Base-by-base conservation (phyloP, 768 basidiomycete genomes). In the Termitomyces bulborhizus region DNA sequence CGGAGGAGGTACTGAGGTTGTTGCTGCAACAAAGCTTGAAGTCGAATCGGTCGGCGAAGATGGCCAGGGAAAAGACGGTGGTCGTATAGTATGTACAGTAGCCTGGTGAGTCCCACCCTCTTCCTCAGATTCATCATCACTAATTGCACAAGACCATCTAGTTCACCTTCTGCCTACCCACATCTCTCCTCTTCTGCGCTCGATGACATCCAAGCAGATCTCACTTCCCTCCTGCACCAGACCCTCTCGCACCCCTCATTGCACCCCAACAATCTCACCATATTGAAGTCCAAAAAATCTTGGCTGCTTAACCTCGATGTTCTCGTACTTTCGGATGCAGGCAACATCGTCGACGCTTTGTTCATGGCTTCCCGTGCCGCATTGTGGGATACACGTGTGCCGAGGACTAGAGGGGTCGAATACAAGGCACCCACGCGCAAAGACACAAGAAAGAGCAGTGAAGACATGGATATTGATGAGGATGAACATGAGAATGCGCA, bases 161-260 rank as follows among this genome's bases (percentile, higher is more conserved):
- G 91, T 67, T 90, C 90, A 55, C 88, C 89, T 6, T 80, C 85
- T 31, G 90, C 91, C 1, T 92, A 93, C 63, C 86, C 91, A 0
- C 76, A 83, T 47, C 73, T 88, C 45, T 76, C 85, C 0, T 69
- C 81, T 3, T 70, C 71, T 29, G 81, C 83, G 7, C 65, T 93
- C 4, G 91, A 93, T 41, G 90, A 93, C 51, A 74, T 91, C 0
- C 86, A 89, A 59, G 75, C 84, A 52, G 91, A 93, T 68, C 71
- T 90, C 57, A 81, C 86, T 0, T 72, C 78, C 6, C 66, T 87
- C 4, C 60, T 94, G 26, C 75, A 84, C 60, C 76, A 81, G 53
- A 83, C 84, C 0, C 76, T 93, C 59, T 75, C 85, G 0, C 84
- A 90, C 67, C 71, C 76, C 0, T 82, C 88, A 0, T 70, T 90